Evolutionary conservation across 768 basidiomycete species (phyloP).

Genomic region (Serendipita vermifera): DNA sequence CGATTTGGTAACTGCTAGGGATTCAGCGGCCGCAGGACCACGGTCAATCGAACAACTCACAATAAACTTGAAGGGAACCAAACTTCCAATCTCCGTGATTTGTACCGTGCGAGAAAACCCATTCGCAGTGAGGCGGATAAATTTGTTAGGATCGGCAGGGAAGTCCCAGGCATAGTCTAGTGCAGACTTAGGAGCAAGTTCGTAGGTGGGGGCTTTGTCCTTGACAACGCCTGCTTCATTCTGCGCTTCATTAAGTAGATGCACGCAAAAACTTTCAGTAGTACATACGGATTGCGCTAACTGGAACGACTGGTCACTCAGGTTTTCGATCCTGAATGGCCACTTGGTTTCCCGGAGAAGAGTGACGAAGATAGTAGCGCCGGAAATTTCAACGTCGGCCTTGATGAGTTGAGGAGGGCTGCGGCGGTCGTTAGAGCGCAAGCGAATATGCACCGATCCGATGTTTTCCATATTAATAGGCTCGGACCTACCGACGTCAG

Average conservation of each 20-base stretch:
- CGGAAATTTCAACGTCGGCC: conserved; percentile 69
- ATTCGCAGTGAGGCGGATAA: conserved; percentile 51
- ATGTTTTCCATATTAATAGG: conserved; percentile 89
- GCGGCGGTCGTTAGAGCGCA: conserved; percentile 29
- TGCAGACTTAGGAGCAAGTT: conserved; percentile 40
- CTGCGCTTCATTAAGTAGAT: conserved; percentile 3
- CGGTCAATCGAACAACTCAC: conserved; percentile 31
- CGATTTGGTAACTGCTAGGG: not conserved
- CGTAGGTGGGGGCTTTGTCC: conserved; percentile 36
- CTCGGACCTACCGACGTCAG: conserved; percentile 51
- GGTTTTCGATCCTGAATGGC: conserved; percentile 88
- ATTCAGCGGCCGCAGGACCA: not conserved
- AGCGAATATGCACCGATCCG: conserved; percentile 63
- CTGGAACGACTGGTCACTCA: conserved; percentile 54
- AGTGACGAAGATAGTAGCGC: conserved; percentile 79
- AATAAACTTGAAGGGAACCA: conserved; percentile 76
- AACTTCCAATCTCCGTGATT: conserved; percentile 89
- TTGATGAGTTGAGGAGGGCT: conserved; percentile 44
- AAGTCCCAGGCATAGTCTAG: conserved; percentile 85
- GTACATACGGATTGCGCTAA: conserved; percentile 60
- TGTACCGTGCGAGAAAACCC: conserved; percentile 58
- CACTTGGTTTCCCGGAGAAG: conserved; percentile 54
- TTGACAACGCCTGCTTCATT: conserved; percentile 20
- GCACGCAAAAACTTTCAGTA: not conserved
- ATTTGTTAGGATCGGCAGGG: conserved; percentile 74